Evolutionary conservation across 73 alveolate genomes (phyloP), one percentile per base, ranked within the genome.

Genomic region (Urostyla sp.): DNA sequence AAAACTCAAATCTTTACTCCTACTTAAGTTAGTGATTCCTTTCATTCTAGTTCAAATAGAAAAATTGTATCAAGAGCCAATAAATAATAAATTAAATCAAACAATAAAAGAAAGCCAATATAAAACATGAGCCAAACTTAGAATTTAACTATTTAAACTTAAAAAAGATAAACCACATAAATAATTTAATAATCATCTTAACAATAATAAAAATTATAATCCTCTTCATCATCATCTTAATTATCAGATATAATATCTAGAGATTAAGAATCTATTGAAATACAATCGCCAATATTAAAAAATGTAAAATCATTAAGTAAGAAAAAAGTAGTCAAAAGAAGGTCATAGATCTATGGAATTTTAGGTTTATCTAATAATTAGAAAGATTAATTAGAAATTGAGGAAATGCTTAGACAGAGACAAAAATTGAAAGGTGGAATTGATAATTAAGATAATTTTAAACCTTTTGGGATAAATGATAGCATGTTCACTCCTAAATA

Each of bases 391-490:
- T 56, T 37, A 1, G 83, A 69, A n/a, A 13, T 69, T 3, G 30
- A 59, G 16, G 83, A 69, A 31, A 6, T 48, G 1, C 56, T 69
- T 0, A 8, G 34, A 23, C 18, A 37, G 83, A 46, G 44, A 35
- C 40, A 44, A 11, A 10, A 69, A 46, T 46, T 34, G 20, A 13
- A 69, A 38, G 3, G 4, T 2, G 31, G 31, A 16, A 49, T 46
- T 0, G 45, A 34, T 16, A 45, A 49, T 31, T 20, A 46, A n/a
- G 58, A 69, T 49, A 46, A 24, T 30, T 46, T 49, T n/a, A 67
- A 69, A 52, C 34, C 83, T 3, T 69, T 69, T 24, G 83, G 83
- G 11, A 6, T 69, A 7, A 55, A 32, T 16, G 83, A 69, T 69
- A 8, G 56, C 13, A 52, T 69, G 3, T 69, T 48, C 23, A 69